Base-by-base conservation (phyloP, 306 rosid species). In the Pterocarpus macrocarpus region DNA sequence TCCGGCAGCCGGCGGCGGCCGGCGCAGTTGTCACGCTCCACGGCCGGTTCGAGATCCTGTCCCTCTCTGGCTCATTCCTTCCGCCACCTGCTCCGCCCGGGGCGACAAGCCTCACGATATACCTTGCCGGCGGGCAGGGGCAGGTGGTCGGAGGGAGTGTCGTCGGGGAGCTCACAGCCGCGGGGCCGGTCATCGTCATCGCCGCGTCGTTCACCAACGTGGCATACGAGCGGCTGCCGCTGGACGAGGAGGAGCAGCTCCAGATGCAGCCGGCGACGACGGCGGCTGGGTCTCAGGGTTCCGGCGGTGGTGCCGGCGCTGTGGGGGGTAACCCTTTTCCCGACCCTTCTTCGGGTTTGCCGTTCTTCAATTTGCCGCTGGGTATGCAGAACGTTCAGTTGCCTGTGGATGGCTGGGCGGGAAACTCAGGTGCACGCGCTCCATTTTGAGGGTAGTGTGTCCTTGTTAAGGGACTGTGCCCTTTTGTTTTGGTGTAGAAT, bases 21-120 rank as follows among this genome's bases (percentile, higher is more conserved):
- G 99, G 98, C 5, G 87, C 96, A 0, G 89, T 92, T 2, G 95
- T 92, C 2, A 89, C 90, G 1, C 92, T 95, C 2, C 96, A 90
- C n/a, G 99, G 99, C 0, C 81, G 98, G 77, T 95, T 95, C 41
- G 99, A 95, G 94, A 95, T 95, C 73, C 44, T 95, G 2, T 95
- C 99, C 0, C 86, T 95, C 6, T 83, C 96, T 0, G 99, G 99
- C 2, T 93, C 99, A 0, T 93, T 95, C 78, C 86, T 95, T 14
- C 99, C 99, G 0, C 97, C 98, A 5, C 99, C 99, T 0, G 98
- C 99, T 3, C 99, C 99, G 0, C 99, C 99, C 0, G 98, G 99
- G 0, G 98, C 98, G 0, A 93, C 99, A 0, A 93, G 97, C 50
- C 72, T 95, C 53, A 93, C 97, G 0, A 88, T 93, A 39, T 95